Evolutionary conservation across 2,329 filamentous ascomycete genomes (phyloP), one percentile per base, ranked within the genome.

Genomic region (Talaromyces sp.): DNA sequence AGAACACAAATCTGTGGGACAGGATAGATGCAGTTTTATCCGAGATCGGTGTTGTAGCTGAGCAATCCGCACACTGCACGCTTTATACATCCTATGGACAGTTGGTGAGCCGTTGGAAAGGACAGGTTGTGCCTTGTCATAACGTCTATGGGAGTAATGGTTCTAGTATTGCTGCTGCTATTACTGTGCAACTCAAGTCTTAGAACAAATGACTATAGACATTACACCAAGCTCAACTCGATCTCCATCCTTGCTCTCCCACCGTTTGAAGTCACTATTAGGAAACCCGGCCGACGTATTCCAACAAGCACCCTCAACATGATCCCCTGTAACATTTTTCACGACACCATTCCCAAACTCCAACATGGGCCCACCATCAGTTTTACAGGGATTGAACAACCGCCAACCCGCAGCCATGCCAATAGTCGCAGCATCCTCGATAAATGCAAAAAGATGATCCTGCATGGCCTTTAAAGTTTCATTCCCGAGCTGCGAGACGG

Each of bases 41-140:
- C 56, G 61, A 27, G n/a, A 45, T 63, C 22, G 45, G 27, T 41
- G 31, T 50, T 5, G 13, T 11, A 6, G 27, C 19, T 5, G 68
- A 71, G 33, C 61, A 67, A 35, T 60, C 65, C 19, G 62, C 43
- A 2, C 76, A 80, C 67, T 68, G 72, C 25, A 68, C 75, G 33
- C 66, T 81, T 63, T 81, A 81, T 68, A 77, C 73, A 5, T 69
- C 75, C 5, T 69, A 73, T 54, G 63, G 69, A 15, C 45, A 77
- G 41, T 39, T 67, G 4, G 63, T 67, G 31, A 65, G 66, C 5
- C 57, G 62, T 22, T 75, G 73, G 70, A 64, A 68, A 13, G 75
- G 74, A 9, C 79, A 80, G 64, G 68, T 81, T 45, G 68, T 82
- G 27, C 80, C 80, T 10, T 81, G 79, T 69, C 73, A 70, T 65